Evolutionary conservation across 352 stramenopile genomes (phyloP).

Genomic region (Phytophthora quininea): DNA sequence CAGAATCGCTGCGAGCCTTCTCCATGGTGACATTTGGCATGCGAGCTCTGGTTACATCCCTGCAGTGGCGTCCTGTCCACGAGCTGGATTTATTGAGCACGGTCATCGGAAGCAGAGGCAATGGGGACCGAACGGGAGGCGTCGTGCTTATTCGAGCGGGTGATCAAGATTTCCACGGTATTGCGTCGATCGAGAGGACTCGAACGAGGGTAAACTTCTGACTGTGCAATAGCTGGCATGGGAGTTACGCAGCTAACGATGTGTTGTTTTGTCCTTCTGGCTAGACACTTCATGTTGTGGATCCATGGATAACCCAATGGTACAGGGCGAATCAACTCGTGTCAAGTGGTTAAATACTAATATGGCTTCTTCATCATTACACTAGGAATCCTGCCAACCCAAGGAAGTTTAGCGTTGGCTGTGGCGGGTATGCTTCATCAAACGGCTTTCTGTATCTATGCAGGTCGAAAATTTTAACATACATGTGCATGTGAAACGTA

Average conservation of each 20-base stretch:
- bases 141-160: conserved; percentile 23
- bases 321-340: background rate
- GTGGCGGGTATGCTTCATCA: conserved; percentile 25
- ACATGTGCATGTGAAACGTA: background rate
- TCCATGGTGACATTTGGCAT: conserved; percentile 19
- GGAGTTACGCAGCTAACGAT: background rate
- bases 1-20: conserved; percentile 10
- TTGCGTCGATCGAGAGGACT: conserved; percentile 9
- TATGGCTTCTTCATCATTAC: background rate
- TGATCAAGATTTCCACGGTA: conserved; percentile 5
- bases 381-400: conserved; percentile 27
- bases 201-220: conserved; percentile 16
- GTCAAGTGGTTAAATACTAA: too few relatives aligned
- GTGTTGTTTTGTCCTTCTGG: too few relatives aligned
- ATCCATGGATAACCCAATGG: conserved; percentile 44
- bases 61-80: conserved; percentile 39
- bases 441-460: background rate
- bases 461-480: background rate
- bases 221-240: too few relatives aligned
- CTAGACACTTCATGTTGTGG: background rate
- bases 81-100: conserved; percentile 33
- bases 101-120: conserved; percentile 9
- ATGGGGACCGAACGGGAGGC: conserved; percentile 1
- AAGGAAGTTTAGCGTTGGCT: conserved; percentile 38
- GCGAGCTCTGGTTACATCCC: conserved; percentile 27